Base-by-base conservation (phyloP, 495 filamentous ascomycete species). In the Tuber indicum region DNA sequence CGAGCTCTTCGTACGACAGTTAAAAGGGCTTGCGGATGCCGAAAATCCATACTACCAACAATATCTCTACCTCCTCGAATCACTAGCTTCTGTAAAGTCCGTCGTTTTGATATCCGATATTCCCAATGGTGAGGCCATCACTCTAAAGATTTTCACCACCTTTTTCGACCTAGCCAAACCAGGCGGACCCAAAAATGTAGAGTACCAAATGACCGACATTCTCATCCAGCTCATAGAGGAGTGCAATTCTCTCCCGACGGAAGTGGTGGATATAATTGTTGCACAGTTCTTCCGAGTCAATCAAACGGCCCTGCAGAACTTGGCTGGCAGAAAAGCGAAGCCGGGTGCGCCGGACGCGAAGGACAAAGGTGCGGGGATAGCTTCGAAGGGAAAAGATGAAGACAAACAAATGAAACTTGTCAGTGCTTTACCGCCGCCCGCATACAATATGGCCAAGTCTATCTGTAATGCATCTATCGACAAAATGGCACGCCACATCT, bases 391-490 rank as follows among this genome's bases (percentile, higher is more conserved):
- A 36, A 87, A 87, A 66, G 75, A 88, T 14, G 91, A 92, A 75
- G 89, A 91, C 41, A 92, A 89, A 79, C 84, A 93, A 43, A 97
- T 96, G 82, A 93, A 97, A 75, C 90, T 94, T 58, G 76, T 81
- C 41, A 77, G 73, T 45, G 72, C 75, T 14, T 47, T 82, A 21
- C 79, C 77, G 23, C 94, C 95, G 4, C 89, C 93, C 42, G 94
- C 96, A 1, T 98, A 99, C 84, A 93, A 93, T 79, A 97, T 98
- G 93, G 94, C 96, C 44, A 96, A 94, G 84, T 91, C 91, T 9
- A 91, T 99, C 44, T 99, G 96, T 84, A 96, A 95, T 81, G 86
- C 88, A n/a, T 95, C 90, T 75, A 90, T 92, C 3, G 96, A 97
- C 77, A 93, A 94, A 83, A 98, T 99, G 95, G 91, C 93, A 1